Percentiles rank a stretch among this genome's conserved stretches.
Evolutionary conservation across 495 filamentous ascomycete species (phyloP).

Genomic region (Aspergillus heteromorphus): DNA sequence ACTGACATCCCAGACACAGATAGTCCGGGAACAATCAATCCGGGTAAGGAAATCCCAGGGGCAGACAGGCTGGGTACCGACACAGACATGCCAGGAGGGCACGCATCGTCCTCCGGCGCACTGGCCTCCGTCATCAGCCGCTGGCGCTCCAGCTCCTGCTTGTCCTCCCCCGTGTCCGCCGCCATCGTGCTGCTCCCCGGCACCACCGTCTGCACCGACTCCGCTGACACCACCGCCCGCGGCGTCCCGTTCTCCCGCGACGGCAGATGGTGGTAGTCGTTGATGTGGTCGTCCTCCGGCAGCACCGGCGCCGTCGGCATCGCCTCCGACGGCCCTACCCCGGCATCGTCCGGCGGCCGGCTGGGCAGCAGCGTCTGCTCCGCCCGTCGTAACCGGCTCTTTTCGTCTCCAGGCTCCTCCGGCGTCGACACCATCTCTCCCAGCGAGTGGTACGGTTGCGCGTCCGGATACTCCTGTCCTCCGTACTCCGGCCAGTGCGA

Average conservation of each 20-base stretch:
- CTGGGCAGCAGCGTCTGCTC: constrained; percentile 69
- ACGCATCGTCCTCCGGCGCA: constrained; percentile 46
- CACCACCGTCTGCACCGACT: constrained; percentile 38
- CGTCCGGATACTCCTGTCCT: constrained; percentile 20
- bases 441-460: constrained; percentile 20
- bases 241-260: constrained; percentile 21
- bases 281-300: constrained; percentile 34
- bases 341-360: constrained; percentile 50
- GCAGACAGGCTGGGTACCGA: too few species aligned
- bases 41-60: too few species aligned
- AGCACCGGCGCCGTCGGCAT: constrained; percentile 35
- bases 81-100: not conserved
- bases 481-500: constrained; percentile 29
- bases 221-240: constrained; percentile 35
- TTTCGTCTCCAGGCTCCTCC: constrained; percentile 59
- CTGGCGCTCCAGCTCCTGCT: constrained; percentile 75
- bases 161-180: constrained; percentile 56
- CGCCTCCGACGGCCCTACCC: constrained; percentile 41
- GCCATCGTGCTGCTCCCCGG: constrained; percentile 16
- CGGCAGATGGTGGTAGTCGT: constrained; percentile 34
- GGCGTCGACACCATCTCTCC: constrained; percentile 47
- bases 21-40: too few species aligned
- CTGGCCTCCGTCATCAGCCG: constrained; percentile 68
- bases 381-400: constrained; percentile 59
- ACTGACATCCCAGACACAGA: not conserved